These are phyloP conservation scores for Aspergillus sclerotiicarbonarius DNA, from an alignment of 495 filamentous ascomycete species.

Conservation along the genomic window DNA sequence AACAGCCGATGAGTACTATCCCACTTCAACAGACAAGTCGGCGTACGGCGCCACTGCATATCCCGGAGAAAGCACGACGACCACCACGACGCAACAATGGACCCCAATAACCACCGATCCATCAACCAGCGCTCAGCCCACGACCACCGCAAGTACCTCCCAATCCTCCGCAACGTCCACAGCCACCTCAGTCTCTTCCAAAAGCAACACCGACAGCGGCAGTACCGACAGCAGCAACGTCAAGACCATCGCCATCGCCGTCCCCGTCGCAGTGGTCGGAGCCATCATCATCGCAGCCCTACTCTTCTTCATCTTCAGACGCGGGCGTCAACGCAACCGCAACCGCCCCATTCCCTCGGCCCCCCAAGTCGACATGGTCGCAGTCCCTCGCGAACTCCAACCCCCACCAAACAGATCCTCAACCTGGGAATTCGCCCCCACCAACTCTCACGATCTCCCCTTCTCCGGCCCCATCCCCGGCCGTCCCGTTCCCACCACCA, in stretches of 20 bases:
- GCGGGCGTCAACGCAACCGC: constrained; percentile 20
- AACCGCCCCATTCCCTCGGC: constrained; percentile 12
- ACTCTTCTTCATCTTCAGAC: constrained; percentile 27
- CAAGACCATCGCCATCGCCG: constrained; percentile 35
- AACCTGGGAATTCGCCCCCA: background rate
- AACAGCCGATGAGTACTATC: background rate
- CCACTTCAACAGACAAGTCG: background rate
- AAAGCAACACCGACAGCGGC: background rate
- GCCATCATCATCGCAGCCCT: constrained; percentile 24
- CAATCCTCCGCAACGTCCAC: background rate
- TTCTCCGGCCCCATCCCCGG: constrained; percentile 6
- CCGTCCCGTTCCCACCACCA: background rate
- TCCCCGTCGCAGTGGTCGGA: constrained; percentile 37
- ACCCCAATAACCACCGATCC: constrained; percentile 2
- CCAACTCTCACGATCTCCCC: constrained; percentile 1
- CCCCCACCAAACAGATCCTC: background rate
- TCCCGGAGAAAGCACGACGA: no score
- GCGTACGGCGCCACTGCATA: background rate
- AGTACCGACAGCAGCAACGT: constrained; percentile 21
- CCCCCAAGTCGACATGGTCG: constrained; percentile 10
- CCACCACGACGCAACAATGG: background rate
- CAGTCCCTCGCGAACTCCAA: background rate
- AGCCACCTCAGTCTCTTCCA: background rate
- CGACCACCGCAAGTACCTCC: background rate
- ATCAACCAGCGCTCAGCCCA: background rate